Evolutionary conservation across 768 basidiomycete species (phyloP).

Genomic region (Pilatotrama ljubarskyi): DNA sequence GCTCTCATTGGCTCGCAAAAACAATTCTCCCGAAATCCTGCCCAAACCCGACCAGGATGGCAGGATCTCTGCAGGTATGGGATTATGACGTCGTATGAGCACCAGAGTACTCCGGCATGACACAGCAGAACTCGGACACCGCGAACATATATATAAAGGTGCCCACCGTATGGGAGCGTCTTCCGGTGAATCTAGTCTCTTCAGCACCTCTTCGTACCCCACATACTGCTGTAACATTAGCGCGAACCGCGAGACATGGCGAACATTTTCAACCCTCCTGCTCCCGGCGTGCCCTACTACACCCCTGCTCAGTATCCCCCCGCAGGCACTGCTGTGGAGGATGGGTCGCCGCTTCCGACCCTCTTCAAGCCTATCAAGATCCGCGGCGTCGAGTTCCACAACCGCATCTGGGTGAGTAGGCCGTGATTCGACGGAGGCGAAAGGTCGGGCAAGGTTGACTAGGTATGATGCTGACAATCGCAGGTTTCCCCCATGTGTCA

Average conservation of each 20-base stretch:
- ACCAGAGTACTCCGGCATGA: background rate
- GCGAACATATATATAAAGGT: too few species aligned
- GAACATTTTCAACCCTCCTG: conserved; percentile 37
- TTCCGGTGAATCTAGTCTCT: too few species aligned
- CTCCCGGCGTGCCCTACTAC: conserved; percentile 44
- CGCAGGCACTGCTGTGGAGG: conserved; percentile 43
- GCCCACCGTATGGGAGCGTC: too few species aligned
- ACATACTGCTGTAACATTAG: too few species aligned
- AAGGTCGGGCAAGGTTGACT: background rate
- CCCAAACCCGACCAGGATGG: too few species aligned
- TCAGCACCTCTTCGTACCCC: too few species aligned
- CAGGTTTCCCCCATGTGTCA: conserved; percentile 60
- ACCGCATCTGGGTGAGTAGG: conserved; percentile 29
- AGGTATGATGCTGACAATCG: background rate
- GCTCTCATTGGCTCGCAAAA: too few species aligned
- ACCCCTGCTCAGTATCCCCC: conserved; percentile 48
- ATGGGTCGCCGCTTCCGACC: conserved; percentile 33
- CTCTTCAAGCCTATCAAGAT: conserved; percentile 58
- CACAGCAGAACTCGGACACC: background rate
- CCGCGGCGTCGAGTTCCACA: conserved; percentile 31
- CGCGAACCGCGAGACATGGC: background rate
- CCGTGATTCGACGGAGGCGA: too few species aligned
- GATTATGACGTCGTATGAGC: background rate
- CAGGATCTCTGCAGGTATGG: too few species aligned
- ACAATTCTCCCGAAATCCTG: too few species aligned